Evolutionary conservation across 2,329 filamentous ascomycete genomes (phyloP).

Genomic region (Trichoderma sp.): DNA sequence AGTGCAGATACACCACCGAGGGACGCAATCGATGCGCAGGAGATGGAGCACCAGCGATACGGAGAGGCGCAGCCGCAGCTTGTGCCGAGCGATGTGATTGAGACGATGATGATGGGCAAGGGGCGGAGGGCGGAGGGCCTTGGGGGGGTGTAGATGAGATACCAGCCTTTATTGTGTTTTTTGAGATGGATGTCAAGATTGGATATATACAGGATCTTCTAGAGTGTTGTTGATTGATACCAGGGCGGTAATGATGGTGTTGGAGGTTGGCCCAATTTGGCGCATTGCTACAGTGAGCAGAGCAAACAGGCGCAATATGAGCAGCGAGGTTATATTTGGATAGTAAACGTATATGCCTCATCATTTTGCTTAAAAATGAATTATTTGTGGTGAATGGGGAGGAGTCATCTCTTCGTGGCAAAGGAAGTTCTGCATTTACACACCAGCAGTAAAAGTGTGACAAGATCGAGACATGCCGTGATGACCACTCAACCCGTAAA

Average conservation of each 20-base stretch:
- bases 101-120: slow-evolving; percentile 11
- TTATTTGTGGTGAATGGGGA: background rate
- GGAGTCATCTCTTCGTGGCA: background rate
- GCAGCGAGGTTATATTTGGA: background rate
- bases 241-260: background rate
- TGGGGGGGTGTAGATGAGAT: background rate
- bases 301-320: background rate
- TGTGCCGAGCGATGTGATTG: slow-evolving; percentile 28
- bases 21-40: background rate
- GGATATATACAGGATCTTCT: background rate
- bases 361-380: rapidly evolving
- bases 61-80: slow-evolving; percentile 30
- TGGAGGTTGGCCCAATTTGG: background rate
- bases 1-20: background rate
- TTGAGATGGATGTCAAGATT: background rate
- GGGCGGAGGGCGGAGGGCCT: slow-evolving; percentile 4
- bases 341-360: background rate
- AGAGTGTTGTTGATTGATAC: background rate
- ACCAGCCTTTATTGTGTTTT: background rate
- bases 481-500: background rate
- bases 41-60: slow-evolving; percentile 25
- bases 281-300: background rate
- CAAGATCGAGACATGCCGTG: background rate
- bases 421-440: background rate
- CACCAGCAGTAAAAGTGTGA: background rate